These are phyloP conservation scores for Pseudogymnoascus sp. DNA, from an alignment of 2,329 filamentous ascomycete species.

Conservation along the genomic window DNA sequence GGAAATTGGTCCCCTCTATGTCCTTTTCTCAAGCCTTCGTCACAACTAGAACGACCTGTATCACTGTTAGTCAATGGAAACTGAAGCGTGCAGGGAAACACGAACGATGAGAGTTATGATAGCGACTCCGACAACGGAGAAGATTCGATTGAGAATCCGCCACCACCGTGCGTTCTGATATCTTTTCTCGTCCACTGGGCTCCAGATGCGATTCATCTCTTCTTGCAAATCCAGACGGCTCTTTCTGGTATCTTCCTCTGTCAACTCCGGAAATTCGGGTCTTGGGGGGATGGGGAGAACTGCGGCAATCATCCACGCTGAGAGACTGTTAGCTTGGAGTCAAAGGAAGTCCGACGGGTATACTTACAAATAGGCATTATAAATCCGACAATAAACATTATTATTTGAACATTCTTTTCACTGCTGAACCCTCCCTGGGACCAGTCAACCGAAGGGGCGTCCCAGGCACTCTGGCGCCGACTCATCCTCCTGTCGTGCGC, in stretches of 20 bases:
- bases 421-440: slow-evolving; percentile 53
- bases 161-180: slow-evolving; percentile 54
- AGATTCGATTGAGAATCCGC: slow-evolving; percentile 53
- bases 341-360: not conserved
- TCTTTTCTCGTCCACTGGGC: slow-evolving; percentile 25
- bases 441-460: slow-evolving; percentile 62
- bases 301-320: slow-evolving; percentile 73
- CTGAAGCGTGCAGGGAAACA: not conserved
- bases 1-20: not conserved
- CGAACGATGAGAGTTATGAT: slow-evolving; percentile 44
- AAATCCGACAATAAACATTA: slow-evolving; percentile 69
- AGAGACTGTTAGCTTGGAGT: slow-evolving; percentile 17
- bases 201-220: slow-evolving; percentile 22
- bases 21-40: not conserved
- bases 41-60: not conserved
- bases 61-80: not conserved
- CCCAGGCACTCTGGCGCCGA: slow-evolving; percentile 54
- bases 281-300: slow-evolving; percentile 61
- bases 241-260: slow-evolving; percentile 30
- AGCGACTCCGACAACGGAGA: slow-evolving; percentile 47
- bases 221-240: slow-evolving; percentile 20
- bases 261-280: slow-evolving; percentile 43
- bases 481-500: slow-evolving; percentile 52
- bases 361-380: slow-evolving; percentile 62
- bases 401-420: slow-evolving; percentile 63